A percentile compares a stretch with the other conserved stretches of the same genome.
phyloP scores from a whole-genome alignment of 441 rosid genomes.

The Gossypium gossypioides region DNA sequence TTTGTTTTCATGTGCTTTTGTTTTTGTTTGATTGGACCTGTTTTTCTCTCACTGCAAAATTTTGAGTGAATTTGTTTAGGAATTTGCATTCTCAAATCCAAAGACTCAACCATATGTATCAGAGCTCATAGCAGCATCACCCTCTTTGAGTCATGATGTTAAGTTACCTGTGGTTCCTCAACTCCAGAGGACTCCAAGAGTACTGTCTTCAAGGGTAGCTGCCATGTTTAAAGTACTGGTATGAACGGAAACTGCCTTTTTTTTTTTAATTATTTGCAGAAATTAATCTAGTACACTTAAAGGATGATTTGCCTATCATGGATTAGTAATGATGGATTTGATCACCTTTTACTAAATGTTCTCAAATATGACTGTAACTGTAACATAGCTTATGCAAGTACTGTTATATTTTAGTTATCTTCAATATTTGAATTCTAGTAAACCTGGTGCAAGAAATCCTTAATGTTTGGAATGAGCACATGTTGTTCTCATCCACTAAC shows the following conservation, averaged over 20 bases:
- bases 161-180: slow-evolving; percentile 63
- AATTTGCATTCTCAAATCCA: slow-evolving; percentile 40
- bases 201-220: slow-evolving; percentile 76
- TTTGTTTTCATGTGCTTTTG: slow-evolving; percentile 4
- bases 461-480: not conserved
- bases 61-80: slow-evolving; percentile 32
- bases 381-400: no score
- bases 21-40: not conserved
- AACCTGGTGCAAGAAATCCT: not conserved
- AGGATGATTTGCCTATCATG: not conserved
- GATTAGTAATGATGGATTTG: not conserved
- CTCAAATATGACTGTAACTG: no score
- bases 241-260: slow-evolving; percentile 17
- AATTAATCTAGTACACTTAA: not conserved
- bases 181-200: slow-evolving; percentile 50
- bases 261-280: not conserved
- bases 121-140: slow-evolving; percentile 61
- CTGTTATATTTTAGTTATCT: slow-evolving; percentile 1
- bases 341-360: not conserved
- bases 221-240: slow-evolving; percentile 84
- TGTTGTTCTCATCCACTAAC: not conserved
- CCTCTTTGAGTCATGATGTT: slow-evolving; percentile 29
- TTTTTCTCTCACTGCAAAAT: not conserved
- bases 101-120: slow-evolving; percentile 53
- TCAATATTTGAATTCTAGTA: not conserved